Conservation (phyloP, 495 filamentous ascomycete genomes). For the Penicillium waksmanii region DNA sequence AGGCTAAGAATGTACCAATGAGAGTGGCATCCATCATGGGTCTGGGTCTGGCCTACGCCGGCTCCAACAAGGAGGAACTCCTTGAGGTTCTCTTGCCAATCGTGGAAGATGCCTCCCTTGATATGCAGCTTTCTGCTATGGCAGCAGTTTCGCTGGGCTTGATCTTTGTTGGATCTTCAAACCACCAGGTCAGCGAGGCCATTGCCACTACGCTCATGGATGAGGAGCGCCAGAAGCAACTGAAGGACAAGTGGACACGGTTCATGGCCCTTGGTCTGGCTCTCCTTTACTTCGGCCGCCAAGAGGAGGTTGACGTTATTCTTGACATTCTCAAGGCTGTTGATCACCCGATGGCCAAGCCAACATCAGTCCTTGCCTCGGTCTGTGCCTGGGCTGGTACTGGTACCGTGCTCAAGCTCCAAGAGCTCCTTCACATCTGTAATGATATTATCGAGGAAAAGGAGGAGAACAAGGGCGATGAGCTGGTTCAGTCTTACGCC, state of each 20-base stretch:
- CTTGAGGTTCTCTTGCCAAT: conserved; percentile 82
- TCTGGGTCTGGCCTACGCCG: conserved; percentile 90
- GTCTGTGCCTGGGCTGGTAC: conserved; percentile 98
- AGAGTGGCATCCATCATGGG: conserved; percentile 90
- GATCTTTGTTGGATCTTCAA: conserved; percentile 88
- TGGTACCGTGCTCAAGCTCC: conserved; percentile 92
- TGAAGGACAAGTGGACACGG: conserved; percentile 96
- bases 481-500: conserved; percentile 92
- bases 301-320: conserved; percentile 96
- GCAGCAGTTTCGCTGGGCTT: conserved; percentile 89
- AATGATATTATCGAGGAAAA: conserved; percentile 96
- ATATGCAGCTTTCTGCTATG: conserved; percentile 97
- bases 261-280: conserved; percentile 96
- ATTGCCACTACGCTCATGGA: conserved; percentile 91
- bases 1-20: conserved; percentile 74
- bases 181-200: conserved; percentile 84
- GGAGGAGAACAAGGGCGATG: conserved; percentile 90
- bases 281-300: conserved; percentile 90
- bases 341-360: conserved; percentile 91
- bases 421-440: conserved; percentile 94
- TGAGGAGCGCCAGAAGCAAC: conserved; percentile 79
- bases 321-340: conserved; percentile 93
- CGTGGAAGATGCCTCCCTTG: conserved; percentile 75
- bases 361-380: conserved; percentile 85
- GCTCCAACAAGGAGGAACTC: conserved; percentile 84